These are phyloP conservation scores for Herpetospermum pedunculosum DNA, from an alignment of 306 rosid species.

Conservation along the genomic window DNA sequence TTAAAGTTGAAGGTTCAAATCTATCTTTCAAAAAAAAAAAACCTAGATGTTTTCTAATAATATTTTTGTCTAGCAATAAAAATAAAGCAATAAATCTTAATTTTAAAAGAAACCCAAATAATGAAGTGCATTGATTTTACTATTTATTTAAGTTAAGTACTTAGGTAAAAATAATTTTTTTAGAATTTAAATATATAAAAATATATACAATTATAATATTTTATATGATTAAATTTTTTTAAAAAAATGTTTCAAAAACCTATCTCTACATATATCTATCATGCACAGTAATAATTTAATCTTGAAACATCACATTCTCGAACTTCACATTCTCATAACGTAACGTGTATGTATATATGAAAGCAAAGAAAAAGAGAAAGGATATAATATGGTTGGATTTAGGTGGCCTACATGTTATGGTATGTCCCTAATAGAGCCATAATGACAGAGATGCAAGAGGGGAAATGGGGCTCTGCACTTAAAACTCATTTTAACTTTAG, in stretches of 20 bases:
- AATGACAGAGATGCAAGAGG: conserved; percentile 16
- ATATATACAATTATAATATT: too few species aligned
- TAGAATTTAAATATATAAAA: too few species aligned
- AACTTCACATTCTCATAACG: background rate
- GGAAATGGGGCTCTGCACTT: background rate
- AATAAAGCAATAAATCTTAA: background rate
- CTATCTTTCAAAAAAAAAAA: too few species aligned
- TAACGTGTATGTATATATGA: background rate
- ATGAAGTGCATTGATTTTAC: too few species aligned
- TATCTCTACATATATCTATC: background rate
- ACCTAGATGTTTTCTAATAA: too few species aligned
- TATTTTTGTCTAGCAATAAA: too few species aligned
- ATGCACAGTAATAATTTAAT: background rate
- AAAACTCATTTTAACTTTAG: background rate
- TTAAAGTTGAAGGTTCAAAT: too few species aligned
- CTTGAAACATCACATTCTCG: background rate
- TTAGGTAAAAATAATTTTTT: too few species aligned
- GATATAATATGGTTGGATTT: conserved; percentile 28
- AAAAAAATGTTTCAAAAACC: too few species aligned
- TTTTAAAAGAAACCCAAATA: too few species aligned
- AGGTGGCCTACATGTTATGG: conserved; percentile 41
- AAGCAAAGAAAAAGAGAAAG: background rate
- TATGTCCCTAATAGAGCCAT: conserved; percentile 23
- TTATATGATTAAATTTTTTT: too few species aligned
- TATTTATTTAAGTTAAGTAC: too few species aligned